phyloP scores from a whole-genome alignment of 176 grass and related monocot species.

The Dendrocalamus sinicus region DNA sequence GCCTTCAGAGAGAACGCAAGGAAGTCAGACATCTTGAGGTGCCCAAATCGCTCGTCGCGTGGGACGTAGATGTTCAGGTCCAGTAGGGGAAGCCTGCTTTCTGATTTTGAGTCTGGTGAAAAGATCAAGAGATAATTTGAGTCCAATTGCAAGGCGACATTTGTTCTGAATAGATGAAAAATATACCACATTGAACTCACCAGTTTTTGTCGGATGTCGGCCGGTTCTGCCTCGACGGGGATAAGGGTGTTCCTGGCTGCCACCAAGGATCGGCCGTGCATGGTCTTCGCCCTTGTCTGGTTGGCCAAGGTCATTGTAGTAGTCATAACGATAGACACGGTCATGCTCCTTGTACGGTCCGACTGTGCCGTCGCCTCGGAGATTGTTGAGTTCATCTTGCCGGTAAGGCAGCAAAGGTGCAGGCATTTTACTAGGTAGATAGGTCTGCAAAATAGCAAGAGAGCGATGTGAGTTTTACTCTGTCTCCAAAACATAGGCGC shows the following conservation, averaged over 20 bases:
- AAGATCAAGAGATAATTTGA: conserved; percentile 20
- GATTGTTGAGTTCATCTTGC: conserved; percentile 65
- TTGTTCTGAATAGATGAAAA: not conserved
- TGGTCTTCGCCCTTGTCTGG: conserved; percentile 54
- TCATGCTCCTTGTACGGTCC: conserved; percentile 69
- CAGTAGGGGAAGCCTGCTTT: conserved; percentile 60
- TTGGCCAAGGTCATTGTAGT: conserved; percentile 80
- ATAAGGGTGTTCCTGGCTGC: conserved; percentile 68
- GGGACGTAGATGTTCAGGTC: conserved; percentile 72
- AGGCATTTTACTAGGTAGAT: conserved; percentile 78
- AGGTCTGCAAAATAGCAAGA: conserved; percentile 55
- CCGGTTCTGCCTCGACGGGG: conserved; percentile 86
- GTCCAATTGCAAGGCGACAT: not conserved
- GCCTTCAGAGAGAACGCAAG: conserved; percentile 70
- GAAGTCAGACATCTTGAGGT: conserved; percentile 88
- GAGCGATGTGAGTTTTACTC: not conserved
- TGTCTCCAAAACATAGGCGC: not conserved
- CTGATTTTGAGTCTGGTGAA: conserved; percentile 63
- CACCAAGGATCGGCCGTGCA: conserved; percentile 64
- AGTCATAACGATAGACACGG: conserved; percentile 74
- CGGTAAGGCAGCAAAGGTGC: conserved; percentile 54
- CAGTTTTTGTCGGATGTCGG: conserved; percentile 36
- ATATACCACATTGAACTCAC: conserved; percentile 29
- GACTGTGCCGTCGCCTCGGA: conserved; percentile 54
- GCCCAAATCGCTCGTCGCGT: conserved; percentile 75